phyloP scores from a whole-genome alignment of 1,284 basidiomycete genomes.

The Sporisorium iseilematis-ciliati region DNA sequence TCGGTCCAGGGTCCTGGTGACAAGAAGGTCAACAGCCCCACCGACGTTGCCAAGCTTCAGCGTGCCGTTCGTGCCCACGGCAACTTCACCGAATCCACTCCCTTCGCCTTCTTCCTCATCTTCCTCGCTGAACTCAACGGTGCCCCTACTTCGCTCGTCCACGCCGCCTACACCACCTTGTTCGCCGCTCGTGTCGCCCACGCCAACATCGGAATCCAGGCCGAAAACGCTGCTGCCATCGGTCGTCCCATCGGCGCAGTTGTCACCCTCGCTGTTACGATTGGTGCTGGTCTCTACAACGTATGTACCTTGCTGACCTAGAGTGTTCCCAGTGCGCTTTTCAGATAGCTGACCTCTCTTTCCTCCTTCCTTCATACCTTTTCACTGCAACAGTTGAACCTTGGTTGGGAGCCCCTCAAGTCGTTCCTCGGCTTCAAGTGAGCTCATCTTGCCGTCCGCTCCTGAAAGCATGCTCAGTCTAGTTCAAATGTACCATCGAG shows the following conservation, averaged over 20 bases:
- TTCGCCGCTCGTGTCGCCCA: conserved; percentile 64
- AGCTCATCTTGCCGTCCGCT: conserved; percentile 2
- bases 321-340: too few relatives aligned
- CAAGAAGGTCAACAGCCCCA: conserved; percentile 31
- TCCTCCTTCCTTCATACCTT: background rate
- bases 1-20: conserved; percentile 32
- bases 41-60: conserved; percentile 56
- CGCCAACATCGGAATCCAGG: conserved; percentile 55
- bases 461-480: conserved; percentile 8
- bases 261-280: conserved; percentile 55
- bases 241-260: conserved; percentile 56
- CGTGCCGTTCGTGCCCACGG: conserved; percentile 63
- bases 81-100: conserved; percentile 65
- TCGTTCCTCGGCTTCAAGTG: conserved; percentile 68
- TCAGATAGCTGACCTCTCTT: conserved; percentile 6
- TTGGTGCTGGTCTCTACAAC: conserved; percentile 66
- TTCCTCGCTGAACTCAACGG: conserved; percentile 70
- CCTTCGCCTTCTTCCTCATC: conserved; percentile 67
- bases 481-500: background rate
- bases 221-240: conserved; percentile 21
- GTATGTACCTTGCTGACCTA: conserved; percentile 41
- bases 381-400: conserved; percentile 51
- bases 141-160: conserved; percentile 67
- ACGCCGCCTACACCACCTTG: conserved; percentile 65
- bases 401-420: conserved; percentile 69